Percentiles rank a stretch among this genome's conserved stretches.
phyloP scores from a whole-genome alignment of 495 filamentous ascomycete species.

The Massariosphaeria phaeospora region DNA sequence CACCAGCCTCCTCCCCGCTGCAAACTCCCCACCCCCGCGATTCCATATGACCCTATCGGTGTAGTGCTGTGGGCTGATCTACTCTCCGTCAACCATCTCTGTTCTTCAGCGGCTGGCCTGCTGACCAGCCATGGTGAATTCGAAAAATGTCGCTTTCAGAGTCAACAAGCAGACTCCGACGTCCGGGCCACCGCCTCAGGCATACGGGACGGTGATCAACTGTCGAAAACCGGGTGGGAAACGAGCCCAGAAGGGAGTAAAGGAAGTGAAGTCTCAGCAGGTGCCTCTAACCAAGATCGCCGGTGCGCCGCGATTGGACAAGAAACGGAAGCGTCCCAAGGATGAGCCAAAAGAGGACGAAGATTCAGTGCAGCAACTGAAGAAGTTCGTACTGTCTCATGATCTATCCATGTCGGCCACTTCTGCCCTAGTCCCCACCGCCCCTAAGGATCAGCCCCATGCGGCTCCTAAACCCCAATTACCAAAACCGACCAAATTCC shows the following conservation, averaged over 20 bases:
- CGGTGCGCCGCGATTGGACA: not conserved
- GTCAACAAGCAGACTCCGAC: slow-evolving; percentile 23
- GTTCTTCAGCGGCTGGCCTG: slow-evolving; percentile 14
- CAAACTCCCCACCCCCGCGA: not conserved
- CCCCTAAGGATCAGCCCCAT: not conserved
- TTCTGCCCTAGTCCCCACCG: not conserved
- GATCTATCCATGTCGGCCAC: not conserved
- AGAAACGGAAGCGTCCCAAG: slow-evolving; percentile 3
- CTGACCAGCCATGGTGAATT: slow-evolving; percentile 26
- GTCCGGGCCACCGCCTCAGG: slow-evolving; percentile 1
- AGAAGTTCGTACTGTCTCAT: not conserved
- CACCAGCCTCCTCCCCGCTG: not conserved
- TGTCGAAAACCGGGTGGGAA: slow-evolving; percentile 21
- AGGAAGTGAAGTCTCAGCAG: slow-evolving; percentile 13
- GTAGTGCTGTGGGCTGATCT: not conserved
- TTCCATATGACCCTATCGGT: not conserved
- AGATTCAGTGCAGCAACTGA: not conserved
- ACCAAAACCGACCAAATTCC: slow-evolving; percentile 18
- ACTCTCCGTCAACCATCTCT: not conserved
- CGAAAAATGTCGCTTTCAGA: slow-evolving; percentile 28
- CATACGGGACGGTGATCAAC: slow-evolving; percentile 23
- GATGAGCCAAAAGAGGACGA: slow-evolving; percentile 2
- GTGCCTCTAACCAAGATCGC: slow-evolving; percentile 6
- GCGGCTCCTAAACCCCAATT: not conserved
- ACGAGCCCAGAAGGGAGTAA: not conserved